phyloP scores from a whole-genome alignment of 495 filamentous ascomycete genomes.

The Chaetomium fimeti region DNA sequence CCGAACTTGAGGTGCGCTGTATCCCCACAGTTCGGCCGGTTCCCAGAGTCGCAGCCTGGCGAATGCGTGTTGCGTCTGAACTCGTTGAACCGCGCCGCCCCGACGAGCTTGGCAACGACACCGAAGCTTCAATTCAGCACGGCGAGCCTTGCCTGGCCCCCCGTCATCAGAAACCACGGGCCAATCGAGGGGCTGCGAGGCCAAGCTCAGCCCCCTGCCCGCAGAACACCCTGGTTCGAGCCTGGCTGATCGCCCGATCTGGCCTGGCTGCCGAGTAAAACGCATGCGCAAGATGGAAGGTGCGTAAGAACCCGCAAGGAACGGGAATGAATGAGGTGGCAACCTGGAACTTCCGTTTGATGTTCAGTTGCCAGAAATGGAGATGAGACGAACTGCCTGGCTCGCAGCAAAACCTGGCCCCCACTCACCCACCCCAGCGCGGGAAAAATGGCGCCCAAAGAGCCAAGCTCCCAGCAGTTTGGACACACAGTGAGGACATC shows the following conservation, averaged over 20 bases:
- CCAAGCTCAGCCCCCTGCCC: constrained; percentile 24
- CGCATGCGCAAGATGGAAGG: constrained; percentile 2
- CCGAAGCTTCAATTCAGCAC: constrained; percentile 17
- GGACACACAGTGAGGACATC: too few species aligned
- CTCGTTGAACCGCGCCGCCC: constrained; percentile 24
- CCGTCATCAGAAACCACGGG: constrained; percentile 13
- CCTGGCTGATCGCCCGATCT: constrained; percentile 28
- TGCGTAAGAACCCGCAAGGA: background rate
- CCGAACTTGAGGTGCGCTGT: too few species aligned
- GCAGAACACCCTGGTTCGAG: constrained; percentile 17
- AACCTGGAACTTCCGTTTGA: background rate
- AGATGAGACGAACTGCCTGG: background rate
- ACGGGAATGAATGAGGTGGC: background rate
- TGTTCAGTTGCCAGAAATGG: background rate
- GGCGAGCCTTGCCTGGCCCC: constrained; percentile 12
- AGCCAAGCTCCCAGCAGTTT: too few species aligned
- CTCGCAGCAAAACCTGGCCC: too few species aligned
- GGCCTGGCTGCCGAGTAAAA: constrained; percentile 7
- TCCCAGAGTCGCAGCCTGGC: constrained; percentile 11
- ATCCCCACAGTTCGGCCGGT: too few species aligned
- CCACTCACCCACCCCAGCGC: too few species aligned
- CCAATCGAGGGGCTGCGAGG: constrained; percentile 21
- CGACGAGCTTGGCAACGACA: constrained; percentile 24
- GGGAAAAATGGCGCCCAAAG: too few species aligned
- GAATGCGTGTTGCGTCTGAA: background rate